Conservation (phyloP, 345 rosid genomes). For the Arabis alpina region DNA sequence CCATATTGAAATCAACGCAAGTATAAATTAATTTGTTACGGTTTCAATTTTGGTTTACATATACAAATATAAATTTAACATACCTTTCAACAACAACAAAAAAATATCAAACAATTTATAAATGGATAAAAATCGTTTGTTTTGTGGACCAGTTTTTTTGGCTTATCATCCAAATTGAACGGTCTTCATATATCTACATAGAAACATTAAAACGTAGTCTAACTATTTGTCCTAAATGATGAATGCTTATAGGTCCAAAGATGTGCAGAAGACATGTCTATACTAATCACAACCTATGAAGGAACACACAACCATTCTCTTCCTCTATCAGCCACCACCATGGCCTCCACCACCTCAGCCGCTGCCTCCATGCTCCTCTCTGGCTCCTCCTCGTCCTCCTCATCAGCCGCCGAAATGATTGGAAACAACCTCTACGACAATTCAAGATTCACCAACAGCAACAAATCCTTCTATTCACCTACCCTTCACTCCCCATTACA, state of each 20-base stretch:
- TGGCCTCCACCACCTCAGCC: constrained; percentile 87
- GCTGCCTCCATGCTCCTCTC: constrained; percentile 83
- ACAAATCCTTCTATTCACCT: constrained; percentile 48
- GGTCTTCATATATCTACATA: too few relatives aligned
- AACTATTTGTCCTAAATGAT: not conserved
- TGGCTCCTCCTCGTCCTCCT: constrained; percentile 63
- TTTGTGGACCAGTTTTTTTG: too few relatives aligned
- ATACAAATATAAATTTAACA: not conserved
- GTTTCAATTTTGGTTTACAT: not conserved
- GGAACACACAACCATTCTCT: constrained; percentile 79
- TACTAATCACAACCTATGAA: constrained; percentile 78
- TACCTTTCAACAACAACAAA: too few relatives aligned
- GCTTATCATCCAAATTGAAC: too few relatives aligned
- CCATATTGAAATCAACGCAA: not conserved
- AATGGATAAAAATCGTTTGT: too few relatives aligned
- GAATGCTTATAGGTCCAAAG: constrained; percentile 65
- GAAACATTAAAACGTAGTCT: not conserved
- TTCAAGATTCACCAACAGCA: constrained; percentile 50
- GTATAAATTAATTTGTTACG: not conserved
- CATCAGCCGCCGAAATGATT: constrained; percentile 45
- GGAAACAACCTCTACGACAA: constrained; percentile 59
- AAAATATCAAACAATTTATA: too few relatives aligned
- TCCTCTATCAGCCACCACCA: constrained; percentile 72
- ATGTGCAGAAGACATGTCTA: constrained; percentile 72
- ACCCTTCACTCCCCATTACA: constrained; percentile 48